Evolutionary conservation across 2,329 filamentous ascomycete species (phyloP).

Genomic region (Aspergillus unguis): DNA sequence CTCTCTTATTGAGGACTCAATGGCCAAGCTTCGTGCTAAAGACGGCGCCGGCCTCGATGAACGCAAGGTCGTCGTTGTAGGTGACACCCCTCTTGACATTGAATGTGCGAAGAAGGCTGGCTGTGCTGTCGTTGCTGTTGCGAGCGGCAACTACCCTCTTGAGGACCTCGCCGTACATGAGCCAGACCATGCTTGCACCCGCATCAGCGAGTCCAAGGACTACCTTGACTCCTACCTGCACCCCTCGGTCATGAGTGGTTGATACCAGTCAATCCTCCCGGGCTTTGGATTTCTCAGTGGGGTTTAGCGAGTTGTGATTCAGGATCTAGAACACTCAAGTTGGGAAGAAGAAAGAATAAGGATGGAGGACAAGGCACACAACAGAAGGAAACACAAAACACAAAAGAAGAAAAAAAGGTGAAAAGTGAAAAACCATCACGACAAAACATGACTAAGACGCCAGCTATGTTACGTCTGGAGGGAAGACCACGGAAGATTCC

Average conservation of each 20-base stretch:
- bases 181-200: constrained; percentile 9
- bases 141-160: constrained; percentile 14
- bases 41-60: constrained; percentile 3
- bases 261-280: not conserved
- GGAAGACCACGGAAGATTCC: no score
- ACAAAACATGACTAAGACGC: not conserved
- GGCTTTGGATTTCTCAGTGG: no score
- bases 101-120: constrained; percentile 16
- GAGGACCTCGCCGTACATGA: constrained; percentile 12
- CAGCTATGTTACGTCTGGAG: no score
- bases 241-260: not conserved
- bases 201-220: constrained; percentile 5
- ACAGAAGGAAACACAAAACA: no score
- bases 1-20: constrained; percentile 8
- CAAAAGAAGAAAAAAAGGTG: not conserved
- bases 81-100: constrained; percentile 14
- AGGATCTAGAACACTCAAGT: no score
- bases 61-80: constrained; percentile 14
- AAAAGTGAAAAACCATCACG: not conserved
- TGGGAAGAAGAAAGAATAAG: no score
- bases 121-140: constrained; percentile 15
- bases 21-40: constrained; percentile 4
- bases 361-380: no score
- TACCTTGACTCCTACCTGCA: constrained; percentile 4
- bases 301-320: no score